A percentile compares a stretch with the other conserved stretches of the same genome.
Conservation (phyloP, 2,329 filamentous ascomycete genomes). For the Canariomyces notabilis region DNA sequence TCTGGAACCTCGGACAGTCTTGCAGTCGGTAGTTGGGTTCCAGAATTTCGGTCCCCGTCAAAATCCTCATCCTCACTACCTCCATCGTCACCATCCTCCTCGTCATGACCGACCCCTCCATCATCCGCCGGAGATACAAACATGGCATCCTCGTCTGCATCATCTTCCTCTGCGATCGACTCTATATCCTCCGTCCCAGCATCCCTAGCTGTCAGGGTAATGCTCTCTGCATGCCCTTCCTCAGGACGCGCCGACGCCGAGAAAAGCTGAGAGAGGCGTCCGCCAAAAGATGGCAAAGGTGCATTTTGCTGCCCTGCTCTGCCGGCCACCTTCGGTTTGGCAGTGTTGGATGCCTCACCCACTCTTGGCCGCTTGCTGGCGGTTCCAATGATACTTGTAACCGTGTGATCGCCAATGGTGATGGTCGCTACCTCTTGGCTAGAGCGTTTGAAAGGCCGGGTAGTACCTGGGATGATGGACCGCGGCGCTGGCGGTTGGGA, state of each 20-base stretch:
- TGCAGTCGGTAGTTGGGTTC: neutral
- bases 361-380: conserved; percentile 41
- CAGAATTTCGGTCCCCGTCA: neutral
- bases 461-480: conserved; percentile 19
- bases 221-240: conserved; percentile 18
- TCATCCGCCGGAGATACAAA: conserved; percentile 20
- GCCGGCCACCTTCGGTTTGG: neutral
- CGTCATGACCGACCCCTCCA: neutral
- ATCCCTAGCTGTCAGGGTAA: conserved; percentile 14
- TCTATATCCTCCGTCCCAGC: conserved; percentile 13
- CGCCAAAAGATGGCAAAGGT: conserved; percentile 40
- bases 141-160: conserved; percentile 20
- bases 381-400: conserved; percentile 60
- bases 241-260: conserved; percentile 32
- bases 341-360: conserved; percentile 2
- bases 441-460: conserved; percentile 47
- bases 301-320: conserved; percentile 19
- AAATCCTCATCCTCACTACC: conserved; percentile 1
- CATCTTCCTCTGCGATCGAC: conserved; percentile 10
- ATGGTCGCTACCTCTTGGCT: conserved; percentile 65
- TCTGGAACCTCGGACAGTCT: neutral
- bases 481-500: conserved; percentile 28
- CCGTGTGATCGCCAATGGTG: conserved; percentile 64
- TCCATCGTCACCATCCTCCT: conserved; percentile 1
- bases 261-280: conserved; percentile 41